Base-by-base conservation (phyloP, 169 alveolate species). In the Plasmodium inui region DNA sequence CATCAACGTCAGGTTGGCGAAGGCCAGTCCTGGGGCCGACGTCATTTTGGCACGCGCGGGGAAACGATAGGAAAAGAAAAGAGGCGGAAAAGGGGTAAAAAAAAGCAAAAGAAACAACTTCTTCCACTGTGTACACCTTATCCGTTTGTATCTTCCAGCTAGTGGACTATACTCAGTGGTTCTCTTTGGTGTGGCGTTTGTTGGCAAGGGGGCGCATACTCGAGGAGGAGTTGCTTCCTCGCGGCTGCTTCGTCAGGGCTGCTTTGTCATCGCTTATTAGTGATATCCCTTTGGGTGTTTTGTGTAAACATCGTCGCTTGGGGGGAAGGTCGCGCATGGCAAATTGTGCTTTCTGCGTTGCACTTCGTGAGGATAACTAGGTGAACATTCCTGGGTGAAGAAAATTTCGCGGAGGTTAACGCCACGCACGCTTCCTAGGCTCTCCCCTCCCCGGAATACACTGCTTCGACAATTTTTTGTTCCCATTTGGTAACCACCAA, bases 1-100 rank as follows among this genome's bases (percentile, higher is more conserved):
- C 93, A 96, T 92, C 39, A 96, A 82, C 30, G 97, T 95, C 19
- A 96, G 80, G 90, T 96, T 96, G 70, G 97, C 97, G 81, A 96
- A 96, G 8, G 97, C 92, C 57, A 96, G 93, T 73, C 97, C 93
- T 57, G 93, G 93, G 19, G 93, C 93, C 0, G 93, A 88, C n/a
- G 93, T 78, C 93, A 88, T 88, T 57, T 55, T 72, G 26, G 6
- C 2, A 2, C 22, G 53, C 4, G 14, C 0, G 32, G 32, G 34
- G 3, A 67, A 19, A 14, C 14, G 34, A 1, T 8, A 50, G 37
- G 67, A 55, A 55, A 26, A 19, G 55, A 81, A 50, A 26, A 81
- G 4, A 28, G n/a, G 32, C 17, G 0, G 3, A 81, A 71, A 14
- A 8, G 9, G 7, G n/a, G 34, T 0, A 46, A 81, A 82, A 19